Conservation (phyloP, 2,329 filamentous ascomycete species). For the Botrytis medusae region DNA sequence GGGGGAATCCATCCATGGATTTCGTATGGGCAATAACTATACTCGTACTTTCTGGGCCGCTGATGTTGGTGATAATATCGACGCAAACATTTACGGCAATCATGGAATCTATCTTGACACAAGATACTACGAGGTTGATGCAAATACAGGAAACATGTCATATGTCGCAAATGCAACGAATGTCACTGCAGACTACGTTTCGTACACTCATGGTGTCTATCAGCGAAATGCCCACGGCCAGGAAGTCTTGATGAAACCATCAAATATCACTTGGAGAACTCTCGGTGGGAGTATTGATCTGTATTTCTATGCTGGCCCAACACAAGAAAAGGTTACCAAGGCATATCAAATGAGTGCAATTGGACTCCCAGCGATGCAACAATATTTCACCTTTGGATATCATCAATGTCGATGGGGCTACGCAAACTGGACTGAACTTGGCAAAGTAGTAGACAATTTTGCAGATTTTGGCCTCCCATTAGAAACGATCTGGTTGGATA, state of each 20-base stretch:
- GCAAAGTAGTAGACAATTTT: slow-evolving; percentile 68
- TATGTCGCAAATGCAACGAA: slow-evolving; percentile 57
- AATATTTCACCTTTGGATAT: slow-evolving; percentile 78
- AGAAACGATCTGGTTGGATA: slow-evolving; percentile 69
- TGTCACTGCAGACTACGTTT: slow-evolving; percentile 56
- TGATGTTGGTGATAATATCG: slow-evolving; percentile 65
- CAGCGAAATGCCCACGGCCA: slow-evolving; percentile 74
- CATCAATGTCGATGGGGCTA: slow-evolving; percentile 88
- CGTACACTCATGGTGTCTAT: slow-evolving; percentile 75
- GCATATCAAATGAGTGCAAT: slow-evolving; percentile 67
- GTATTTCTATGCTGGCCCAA: slow-evolving; percentile 76
- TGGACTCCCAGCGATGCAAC: slow-evolving; percentile 74
- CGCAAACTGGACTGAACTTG: slow-evolving; percentile 65
- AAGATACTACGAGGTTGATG: slow-evolving; percentile 63
- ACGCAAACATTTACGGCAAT: slow-evolving; percentile 61
- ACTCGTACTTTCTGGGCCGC: slow-evolving; percentile 68
- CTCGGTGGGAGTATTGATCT: slow-evolving; percentile 77
- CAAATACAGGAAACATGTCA: slow-evolving; percentile 47
- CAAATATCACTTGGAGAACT: slow-evolving; percentile 69
- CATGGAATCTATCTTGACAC: slow-evolving; percentile 82
- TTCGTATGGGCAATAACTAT: slow-evolving; percentile 71
- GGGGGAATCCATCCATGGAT: slow-evolving; percentile 69
- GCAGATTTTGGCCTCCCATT: slow-evolving; percentile 63
- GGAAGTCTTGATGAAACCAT: slow-evolving; percentile 64
- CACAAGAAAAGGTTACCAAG: slow-evolving; percentile 64